Conservation (phyloP, 176 grass and related monocot species). For the Raddia guianensis region DNA sequence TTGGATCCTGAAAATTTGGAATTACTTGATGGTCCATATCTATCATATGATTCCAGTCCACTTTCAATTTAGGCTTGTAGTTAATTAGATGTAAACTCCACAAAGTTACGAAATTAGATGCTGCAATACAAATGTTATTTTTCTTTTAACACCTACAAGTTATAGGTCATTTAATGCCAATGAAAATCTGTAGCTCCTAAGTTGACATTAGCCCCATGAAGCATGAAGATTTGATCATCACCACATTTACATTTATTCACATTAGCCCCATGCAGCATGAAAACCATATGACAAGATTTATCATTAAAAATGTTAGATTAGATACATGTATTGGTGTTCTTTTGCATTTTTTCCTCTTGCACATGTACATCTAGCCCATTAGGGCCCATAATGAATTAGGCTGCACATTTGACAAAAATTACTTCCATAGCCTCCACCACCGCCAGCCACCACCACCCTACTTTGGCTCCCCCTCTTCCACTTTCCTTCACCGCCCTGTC, state of each 20-base stretch:
- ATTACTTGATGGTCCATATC: background rate
- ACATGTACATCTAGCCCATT: too few species aligned
- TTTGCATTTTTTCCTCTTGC: too few species aligned
- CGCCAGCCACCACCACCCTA: too few species aligned
- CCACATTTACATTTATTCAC: background rate
- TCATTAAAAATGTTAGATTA: background rate
- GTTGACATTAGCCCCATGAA: too few species aligned
- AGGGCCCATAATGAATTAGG: too few species aligned
- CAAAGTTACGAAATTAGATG: background rate
- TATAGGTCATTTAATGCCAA: background rate
- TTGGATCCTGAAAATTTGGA: background rate
- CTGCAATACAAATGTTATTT: slow-evolving; percentile 2
- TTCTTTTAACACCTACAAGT: background rate
- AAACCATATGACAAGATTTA: background rate
- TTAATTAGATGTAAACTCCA: background rate
- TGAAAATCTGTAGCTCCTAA: background rate
- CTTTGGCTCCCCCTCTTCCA: too few species aligned
- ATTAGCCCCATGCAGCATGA: background rate
- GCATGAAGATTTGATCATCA: background rate
- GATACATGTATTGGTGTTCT: too few species aligned
- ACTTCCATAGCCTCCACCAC: too few species aligned
- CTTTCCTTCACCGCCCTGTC: too few species aligned
- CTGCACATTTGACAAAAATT: too few species aligned
- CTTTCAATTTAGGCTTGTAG: background rate
- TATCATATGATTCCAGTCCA: slow-evolving; percentile 6